Evolutionary conservation across 306 rosid genomes (phyloP), one percentile per base, ranked within the genome.

Genomic region (Abrus precatorius): DNA sequence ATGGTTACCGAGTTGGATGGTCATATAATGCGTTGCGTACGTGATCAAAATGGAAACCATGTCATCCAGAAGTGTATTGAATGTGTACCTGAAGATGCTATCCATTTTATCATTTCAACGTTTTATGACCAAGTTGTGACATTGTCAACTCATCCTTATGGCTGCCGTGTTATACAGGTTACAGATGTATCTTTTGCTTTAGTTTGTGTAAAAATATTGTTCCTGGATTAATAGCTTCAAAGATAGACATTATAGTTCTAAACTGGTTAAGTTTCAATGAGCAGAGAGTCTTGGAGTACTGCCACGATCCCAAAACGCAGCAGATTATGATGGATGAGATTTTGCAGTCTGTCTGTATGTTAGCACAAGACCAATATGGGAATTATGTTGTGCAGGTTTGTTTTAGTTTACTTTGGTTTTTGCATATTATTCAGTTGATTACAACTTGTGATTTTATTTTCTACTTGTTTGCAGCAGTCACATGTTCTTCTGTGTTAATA

Each of bases 151-250:
- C 99, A 95, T 82, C 99, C 99, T 11, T 93, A 92, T 77, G 97
- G 99, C 55, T 95, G 99, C 76, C 99, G 97, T 29, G 99, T 95
- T 76, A 91, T 95, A 82, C 99, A 95, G 97, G 99, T 93, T 32
- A 70, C 38, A 52, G 11, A 29, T 20, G n/a, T 64, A 11, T 74
- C 54, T 53, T 56, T 52, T 71, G 36, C 43, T n/a, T 78, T 68
- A 13, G 27, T 71, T 68, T 52, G 53, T 74, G 63, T 74, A 36
- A 61, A 27, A 28, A 67, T 11, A 48, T 56, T 47, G 56, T 69
- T 45, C 7, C 72, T 74, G 41, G 49, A 48, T 69, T 47, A 34
- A 20, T 41, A 69, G 55, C 66, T 44, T 34, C 64, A 41, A 13
- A 63, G 55, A 53, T 68, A 29, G 54, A 30, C 64, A 57, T 57